Conservation (phyloP, 805 yeast species). For the Candida multigemmis region DNA sequence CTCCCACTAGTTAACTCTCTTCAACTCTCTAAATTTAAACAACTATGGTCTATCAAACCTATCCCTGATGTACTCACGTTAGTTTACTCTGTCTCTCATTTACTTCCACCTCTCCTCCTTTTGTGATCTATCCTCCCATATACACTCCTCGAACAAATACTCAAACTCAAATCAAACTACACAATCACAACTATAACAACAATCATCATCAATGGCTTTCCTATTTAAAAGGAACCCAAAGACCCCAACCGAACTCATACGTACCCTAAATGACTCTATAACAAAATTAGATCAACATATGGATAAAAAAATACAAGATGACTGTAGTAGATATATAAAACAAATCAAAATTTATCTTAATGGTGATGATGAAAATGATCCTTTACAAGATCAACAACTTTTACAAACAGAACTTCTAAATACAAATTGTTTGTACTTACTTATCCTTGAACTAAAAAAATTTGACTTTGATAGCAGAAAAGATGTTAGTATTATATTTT, state of each 20-base stretch:
- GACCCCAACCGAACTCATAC: constrained; percentile 77
- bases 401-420: constrained; percentile 74
- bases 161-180: not conserved
- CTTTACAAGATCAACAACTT: constrained; percentile 63
- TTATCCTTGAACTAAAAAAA: constrained; percentile 50
- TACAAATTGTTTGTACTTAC: constrained; percentile 55
- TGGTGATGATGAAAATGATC: constrained; percentile 59
- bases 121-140: not conserved
- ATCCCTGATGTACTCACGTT: no score
- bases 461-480: constrained; percentile 88
- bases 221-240: constrained; percentile 86
- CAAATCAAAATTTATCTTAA: constrained; percentile 60
- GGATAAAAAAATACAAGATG: constrained; percentile 56
- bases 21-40: no score
- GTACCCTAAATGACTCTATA: constrained; percentile 67
- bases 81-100: no score
- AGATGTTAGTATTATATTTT: constrained; percentile 66
- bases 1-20: no score
- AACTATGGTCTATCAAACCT: no score
- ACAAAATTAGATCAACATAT: constrained; percentile 43
- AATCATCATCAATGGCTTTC: constrained; percentile 56
- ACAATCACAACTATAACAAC: not conserved
- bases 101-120: no score
- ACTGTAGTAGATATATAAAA: constrained; percentile 52
- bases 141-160: no score